These are phyloP conservation scores for Pseudocercospora eumusae DNA, from an alignment of 2,329 filamentous ascomycete species.

Conservation along the genomic window DNA sequence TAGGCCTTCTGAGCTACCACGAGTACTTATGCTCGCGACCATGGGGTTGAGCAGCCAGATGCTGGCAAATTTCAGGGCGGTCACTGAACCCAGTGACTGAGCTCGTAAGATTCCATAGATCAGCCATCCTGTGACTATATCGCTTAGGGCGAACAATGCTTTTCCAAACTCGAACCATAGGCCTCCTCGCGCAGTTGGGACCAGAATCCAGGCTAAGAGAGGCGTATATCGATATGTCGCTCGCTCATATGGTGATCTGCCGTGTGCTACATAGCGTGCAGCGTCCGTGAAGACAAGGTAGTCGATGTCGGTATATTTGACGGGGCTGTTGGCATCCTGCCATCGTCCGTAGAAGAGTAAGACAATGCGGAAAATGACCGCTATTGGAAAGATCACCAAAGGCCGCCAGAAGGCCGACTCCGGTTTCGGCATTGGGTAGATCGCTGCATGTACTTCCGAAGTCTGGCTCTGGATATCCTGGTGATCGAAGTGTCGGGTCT, in stretches of 20 bases:
- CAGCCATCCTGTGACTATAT: conserved; percentile 81
- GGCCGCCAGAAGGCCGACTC: conserved; percentile 29
- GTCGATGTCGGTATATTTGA: conserved; percentile 99
- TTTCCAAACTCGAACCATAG: conserved; percentile 83
- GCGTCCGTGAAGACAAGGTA: conserved; percentile 98
- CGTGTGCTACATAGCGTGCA: conserved; percentile 70
- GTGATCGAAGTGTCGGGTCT: not conserved
- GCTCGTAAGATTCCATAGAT: conserved; percentile 58
- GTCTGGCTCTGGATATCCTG: not conserved
- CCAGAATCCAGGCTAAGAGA: conserved; percentile 83
- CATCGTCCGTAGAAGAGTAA: conserved; percentile 87
- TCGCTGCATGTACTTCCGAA: not conserved
- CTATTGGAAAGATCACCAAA: conserved; percentile 46
- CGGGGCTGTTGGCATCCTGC: conserved; percentile 85
- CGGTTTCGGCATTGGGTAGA: not conserved
- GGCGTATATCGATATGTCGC: conserved; percentile 98
- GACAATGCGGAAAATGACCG: conserved; percentile 64
- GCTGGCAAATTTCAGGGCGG: conserved; percentile 73
- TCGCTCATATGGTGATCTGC: conserved; percentile 75
- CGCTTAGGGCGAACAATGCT: conserved; percentile 77
- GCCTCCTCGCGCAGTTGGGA: conserved; percentile 70
- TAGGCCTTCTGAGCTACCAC: conserved; percentile 90
- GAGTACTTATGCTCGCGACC: conserved; percentile 94
- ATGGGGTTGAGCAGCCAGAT: conserved; percentile 97
- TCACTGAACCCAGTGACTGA: conserved; percentile 50